Percentiles rank a stretch among this genome's conserved stretches.
These are phyloP conservation scores for Tricholoma sp. DNA, from an alignment of 768 basidiomycete species.

Conservation along the genomic window DNA sequence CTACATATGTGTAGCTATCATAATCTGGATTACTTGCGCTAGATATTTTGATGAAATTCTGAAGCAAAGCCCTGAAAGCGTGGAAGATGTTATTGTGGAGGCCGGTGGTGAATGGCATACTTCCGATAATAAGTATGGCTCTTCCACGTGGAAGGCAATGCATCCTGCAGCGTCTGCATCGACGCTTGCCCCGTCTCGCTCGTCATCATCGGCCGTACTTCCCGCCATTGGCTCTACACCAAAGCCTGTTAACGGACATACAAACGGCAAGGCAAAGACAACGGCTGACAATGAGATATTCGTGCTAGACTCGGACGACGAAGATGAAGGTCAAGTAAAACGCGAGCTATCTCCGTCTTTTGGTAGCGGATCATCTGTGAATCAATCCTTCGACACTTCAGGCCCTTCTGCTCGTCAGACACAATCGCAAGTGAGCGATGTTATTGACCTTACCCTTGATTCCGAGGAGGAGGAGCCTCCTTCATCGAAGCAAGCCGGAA, in stretches of 20 bases:
- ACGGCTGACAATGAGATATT: constrained; percentile 53
- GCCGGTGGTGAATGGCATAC: constrained; percentile 97
- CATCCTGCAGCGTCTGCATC: constrained; percentile 32
- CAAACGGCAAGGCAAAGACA: constrained; percentile 32
- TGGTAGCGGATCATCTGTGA: constrained; percentile 30
- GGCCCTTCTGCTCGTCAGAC: constrained; percentile 28
- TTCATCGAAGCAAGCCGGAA: constrained; percentile 35
- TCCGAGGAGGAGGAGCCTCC: constrained; percentile 63
- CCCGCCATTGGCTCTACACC: constrained; percentile 14
- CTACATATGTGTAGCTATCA: not conserved
- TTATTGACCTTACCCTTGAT: constrained; percentile 84
- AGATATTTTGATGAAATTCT: constrained; percentile 91
- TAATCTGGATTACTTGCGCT: not conserved
- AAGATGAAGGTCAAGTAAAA: constrained; percentile 72
- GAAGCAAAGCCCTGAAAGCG: constrained; percentile 64
- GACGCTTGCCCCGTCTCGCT: constrained; percentile 25
- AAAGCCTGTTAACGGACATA: constrained; percentile 23
- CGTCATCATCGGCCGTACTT: constrained; percentile 23
- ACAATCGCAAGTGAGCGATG: constrained; percentile 33
- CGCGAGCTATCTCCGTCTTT: constrained; percentile 68
- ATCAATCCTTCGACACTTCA: constrained; percentile 16
- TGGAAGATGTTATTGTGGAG: constrained; percentile 93
- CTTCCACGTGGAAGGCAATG: constrained; percentile 58
- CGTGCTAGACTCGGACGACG: constrained; percentile 73
- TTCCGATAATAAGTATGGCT: constrained; percentile 78